Percentiles rank a stretch among this genome's conserved stretches.
phyloP scores from a whole-genome alignment of 495 filamentous ascomycete genomes.

The Xylaria flabelliformis region DNA sequence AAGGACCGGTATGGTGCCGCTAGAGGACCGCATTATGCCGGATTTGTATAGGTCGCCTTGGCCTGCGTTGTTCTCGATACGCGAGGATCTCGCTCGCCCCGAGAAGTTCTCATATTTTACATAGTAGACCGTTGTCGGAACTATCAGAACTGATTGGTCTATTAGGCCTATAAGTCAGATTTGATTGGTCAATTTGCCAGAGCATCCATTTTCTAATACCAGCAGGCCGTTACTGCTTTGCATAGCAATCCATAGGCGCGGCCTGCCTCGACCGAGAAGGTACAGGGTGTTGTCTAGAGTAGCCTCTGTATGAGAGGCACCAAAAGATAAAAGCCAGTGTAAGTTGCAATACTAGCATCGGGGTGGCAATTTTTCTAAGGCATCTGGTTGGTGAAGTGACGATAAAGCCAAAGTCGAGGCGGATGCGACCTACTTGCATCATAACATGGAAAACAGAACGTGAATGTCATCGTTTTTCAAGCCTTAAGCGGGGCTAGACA shows the following conservation, averaged over 20 bases:
- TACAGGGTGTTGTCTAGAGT: background rate
- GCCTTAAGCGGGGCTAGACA: conserved; percentile 13
- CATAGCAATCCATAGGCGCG: no score
- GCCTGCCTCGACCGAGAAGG: background rate
- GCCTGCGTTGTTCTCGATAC: background rate
- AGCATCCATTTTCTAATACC: background rate
- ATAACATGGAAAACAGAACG: background rate
- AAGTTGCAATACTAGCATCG: background rate
- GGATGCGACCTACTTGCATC: conserved; percentile 8
- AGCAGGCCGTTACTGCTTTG: background rate
- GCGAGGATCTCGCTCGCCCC: background rate
- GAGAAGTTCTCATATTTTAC: background rate
- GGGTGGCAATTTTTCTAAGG: background rate
- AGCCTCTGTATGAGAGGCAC: background rate
- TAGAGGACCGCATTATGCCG: background rate
- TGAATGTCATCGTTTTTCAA: background rate
- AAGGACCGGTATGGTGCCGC: conserved; percentile 25
- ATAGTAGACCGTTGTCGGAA: background rate
- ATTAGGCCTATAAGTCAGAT: background rate
- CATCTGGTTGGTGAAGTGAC: background rate
- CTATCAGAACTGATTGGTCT: background rate
- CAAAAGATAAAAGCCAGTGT: background rate
- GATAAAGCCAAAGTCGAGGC: background rate
- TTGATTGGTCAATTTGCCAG: background rate
- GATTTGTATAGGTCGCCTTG: background rate